Conservation (phyloP, 106 monocot genomes). For the Apostasia shenzhenica region DNA sequence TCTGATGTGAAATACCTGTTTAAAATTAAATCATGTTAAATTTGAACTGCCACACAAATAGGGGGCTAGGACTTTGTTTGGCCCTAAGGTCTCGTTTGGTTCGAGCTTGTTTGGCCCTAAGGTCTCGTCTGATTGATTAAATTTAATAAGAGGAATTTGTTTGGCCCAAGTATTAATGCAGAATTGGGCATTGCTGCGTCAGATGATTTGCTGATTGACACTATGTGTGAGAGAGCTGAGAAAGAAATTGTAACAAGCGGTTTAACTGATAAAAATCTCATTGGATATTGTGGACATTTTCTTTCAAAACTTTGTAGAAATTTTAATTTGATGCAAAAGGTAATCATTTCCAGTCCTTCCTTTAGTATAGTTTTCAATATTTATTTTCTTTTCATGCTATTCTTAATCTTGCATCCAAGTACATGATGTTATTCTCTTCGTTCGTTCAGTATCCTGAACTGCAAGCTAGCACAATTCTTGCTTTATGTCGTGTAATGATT, state of each 20-base stretch:
- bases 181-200: conserved; percentile 84
- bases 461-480: conserved; percentile 94
- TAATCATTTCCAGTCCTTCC: conserved; percentile 1
- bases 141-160: too few species aligned
- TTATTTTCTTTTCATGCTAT: conserved; percentile 7
- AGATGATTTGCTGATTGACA: conserved; percentile 71
- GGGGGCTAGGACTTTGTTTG: too few species aligned
- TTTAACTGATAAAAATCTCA: conserved; percentile 47
- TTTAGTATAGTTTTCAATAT: neutral
- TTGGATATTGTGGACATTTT: conserved; percentile 79
- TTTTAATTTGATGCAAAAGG: conserved; percentile 84
- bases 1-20: too few species aligned
- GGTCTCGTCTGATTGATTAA: too few species aligned
- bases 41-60: too few species aligned
- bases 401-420: neutral
- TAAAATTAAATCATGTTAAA: too few species aligned
- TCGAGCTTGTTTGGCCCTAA: too few species aligned
- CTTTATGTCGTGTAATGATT: conserved; percentile 91
- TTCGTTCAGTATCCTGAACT: conserved; percentile 70
- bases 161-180: conserved; percentile 81
- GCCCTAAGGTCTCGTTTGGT: too few species aligned
- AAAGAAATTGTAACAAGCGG: conserved; percentile 78
- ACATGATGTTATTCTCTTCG: neutral
- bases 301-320: conserved; percentile 92
- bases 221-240: conserved; percentile 80